A percentile compares a stretch with the other conserved stretches of the same genome.
Conservation (phyloP, 2,329 filamentous ascomycete species). For the Exophiala phaeomuriformis region DNA sequence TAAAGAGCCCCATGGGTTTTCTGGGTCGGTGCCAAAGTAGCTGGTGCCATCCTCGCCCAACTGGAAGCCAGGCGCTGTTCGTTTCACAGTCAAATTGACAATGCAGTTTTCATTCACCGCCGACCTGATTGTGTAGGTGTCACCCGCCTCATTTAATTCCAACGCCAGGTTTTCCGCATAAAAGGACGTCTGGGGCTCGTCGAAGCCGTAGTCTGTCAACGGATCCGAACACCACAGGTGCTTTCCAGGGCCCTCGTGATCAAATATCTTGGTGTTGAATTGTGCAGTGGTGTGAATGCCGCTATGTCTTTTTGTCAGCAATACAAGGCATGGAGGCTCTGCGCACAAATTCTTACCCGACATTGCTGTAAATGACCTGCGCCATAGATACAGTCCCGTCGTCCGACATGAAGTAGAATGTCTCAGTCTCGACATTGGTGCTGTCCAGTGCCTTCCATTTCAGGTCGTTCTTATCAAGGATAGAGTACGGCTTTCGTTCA, state of each 20-base stretch:
- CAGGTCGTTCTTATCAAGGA: slow-evolving; percentile 67
- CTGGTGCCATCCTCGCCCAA: slow-evolving; percentile 77
- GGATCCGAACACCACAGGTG: slow-evolving; percentile 78
- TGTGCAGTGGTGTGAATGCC: slow-evolving; percentile 85
- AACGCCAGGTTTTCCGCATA: slow-evolving; percentile 79
- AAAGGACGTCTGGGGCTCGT: slow-evolving; percentile 73
- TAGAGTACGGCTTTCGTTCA: slow-evolving; percentile 69
- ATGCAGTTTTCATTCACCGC: slow-evolving; percentile 71
- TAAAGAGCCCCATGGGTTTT: slow-evolving; percentile 86
- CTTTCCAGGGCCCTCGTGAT: slow-evolving; percentile 62
- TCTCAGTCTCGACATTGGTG: slow-evolving; percentile 90
- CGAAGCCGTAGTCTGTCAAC: slow-evolving; percentile 72
- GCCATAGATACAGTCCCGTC: slow-evolving; percentile 67
- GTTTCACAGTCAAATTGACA: slow-evolving; percentile 77
- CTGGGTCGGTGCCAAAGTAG: slow-evolving; percentile 76
- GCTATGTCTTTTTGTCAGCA: slow-evolving; percentile 41
- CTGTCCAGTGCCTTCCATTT: slow-evolving; percentile 75
- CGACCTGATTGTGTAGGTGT: slow-evolving; percentile 81
- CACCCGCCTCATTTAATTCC: slow-evolving; percentile 78
- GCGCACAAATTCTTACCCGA: slow-evolving; percentile 58
- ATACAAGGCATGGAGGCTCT: slow-evolving; percentile 1
- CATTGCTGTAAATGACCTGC: slow-evolving; percentile 96
- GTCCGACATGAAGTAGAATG: slow-evolving; percentile 81
- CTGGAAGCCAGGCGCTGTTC: slow-evolving; percentile 70
- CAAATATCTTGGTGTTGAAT: slow-evolving; percentile 92